Conservation (phyloP, 2,329 filamentous ascomycete genomes). For the Gnomoniopsis smithogilvyi region DNA sequence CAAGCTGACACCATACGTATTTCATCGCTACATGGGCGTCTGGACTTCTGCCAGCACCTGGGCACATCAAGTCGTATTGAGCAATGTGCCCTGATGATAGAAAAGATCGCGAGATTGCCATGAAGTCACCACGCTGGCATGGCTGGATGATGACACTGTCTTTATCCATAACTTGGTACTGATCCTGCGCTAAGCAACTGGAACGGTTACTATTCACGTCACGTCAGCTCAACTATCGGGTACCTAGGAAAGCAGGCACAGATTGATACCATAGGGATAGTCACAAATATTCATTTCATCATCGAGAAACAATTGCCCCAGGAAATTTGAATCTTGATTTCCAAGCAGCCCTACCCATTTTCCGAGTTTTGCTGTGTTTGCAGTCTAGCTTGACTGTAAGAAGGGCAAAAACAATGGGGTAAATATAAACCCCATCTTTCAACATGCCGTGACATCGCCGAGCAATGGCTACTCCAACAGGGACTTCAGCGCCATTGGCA, state of each 20-base stretch:
- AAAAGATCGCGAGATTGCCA: background rate
- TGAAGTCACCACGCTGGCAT: background rate
- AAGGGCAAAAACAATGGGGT: background rate
- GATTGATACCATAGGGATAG: background rate
- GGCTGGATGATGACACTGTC: background rate
- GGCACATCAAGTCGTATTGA: too few relatives aligned
- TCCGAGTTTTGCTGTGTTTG: background rate
- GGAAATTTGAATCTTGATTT: background rate
- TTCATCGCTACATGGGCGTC: too few relatives aligned
- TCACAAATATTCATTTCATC: background rate
- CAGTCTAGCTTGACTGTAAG: too few relatives aligned
- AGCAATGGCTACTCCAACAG: background rate
- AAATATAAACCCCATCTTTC: background rate
- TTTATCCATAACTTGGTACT: background rate
- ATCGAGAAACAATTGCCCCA: background rate
- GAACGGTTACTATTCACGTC: background rate
- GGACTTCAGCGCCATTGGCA: background rate
- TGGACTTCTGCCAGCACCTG: too few relatives aligned
- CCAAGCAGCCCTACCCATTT: background rate
- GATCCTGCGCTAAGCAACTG: background rate
- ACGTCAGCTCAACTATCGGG: background rate
- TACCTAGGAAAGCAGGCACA: background rate
- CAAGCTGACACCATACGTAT: too few relatives aligned
- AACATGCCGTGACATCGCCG: slow-evolving; percentile 8
- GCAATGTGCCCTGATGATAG: too few relatives aligned